These are phyloP conservation scores for Chara braunii DNA, from an alignment of 139 green algal genomes.

Conservation along the genomic window DNA sequence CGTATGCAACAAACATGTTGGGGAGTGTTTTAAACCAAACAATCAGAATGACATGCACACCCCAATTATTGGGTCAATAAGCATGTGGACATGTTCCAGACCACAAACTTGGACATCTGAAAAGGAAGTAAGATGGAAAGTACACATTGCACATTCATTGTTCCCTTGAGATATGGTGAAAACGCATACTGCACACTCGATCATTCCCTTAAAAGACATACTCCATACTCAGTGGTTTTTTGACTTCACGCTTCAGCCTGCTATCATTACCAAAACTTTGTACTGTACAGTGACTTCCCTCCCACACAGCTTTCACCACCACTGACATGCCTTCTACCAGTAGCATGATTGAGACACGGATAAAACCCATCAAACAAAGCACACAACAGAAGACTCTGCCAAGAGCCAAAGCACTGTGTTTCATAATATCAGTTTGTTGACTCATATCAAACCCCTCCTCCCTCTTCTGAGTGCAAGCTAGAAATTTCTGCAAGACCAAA, in stretches of 20 bases:
- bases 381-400: no score
- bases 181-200: background rate
- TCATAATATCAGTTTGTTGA: no score
- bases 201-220: background rate
- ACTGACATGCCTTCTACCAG: background rate
- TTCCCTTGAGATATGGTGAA: background rate
- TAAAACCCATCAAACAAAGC: no score
- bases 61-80: background rate
- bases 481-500: no score
- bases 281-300: background rate
- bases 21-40: slow-evolving; percentile 4
- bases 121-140: background rate
- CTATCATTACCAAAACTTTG: no score
- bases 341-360: no score
- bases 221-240: no score
- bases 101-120: background rate
- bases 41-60: background rate
- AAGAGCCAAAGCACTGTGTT: no score
- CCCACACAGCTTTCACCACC: background rate
- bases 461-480: no score
- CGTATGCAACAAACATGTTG: background rate
- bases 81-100: background rate
- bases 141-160: background rate
- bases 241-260: no score
- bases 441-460: no score